Conservation (phyloP, 2,329 filamentous ascomycete genomes). For the Fusarium buxicola region DNA sequence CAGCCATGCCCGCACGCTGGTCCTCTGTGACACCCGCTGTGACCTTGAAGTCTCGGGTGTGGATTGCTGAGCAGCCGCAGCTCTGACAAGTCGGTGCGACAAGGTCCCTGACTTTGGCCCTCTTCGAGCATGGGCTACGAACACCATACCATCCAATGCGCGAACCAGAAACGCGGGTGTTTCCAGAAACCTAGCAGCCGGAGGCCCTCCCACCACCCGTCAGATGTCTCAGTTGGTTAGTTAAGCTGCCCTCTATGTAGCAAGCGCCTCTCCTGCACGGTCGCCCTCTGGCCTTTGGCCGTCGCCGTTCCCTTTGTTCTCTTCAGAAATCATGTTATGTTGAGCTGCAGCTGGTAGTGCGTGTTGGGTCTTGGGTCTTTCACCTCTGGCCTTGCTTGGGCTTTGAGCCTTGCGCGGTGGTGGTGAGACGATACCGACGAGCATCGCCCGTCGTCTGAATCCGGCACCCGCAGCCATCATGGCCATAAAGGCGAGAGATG, state of each 20-base stretch:
- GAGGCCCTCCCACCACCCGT: conserved; percentile 6
- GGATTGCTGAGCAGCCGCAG: not conserved
- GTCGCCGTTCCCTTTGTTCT: not conserved
- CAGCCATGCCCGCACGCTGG: too few relatives aligned
- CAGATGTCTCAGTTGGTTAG: conserved; percentile 13
- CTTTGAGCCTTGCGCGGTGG: not conserved
- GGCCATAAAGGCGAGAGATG: conserved; percentile 7
- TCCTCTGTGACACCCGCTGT: not conserved
- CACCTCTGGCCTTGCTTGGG: too few relatives aligned
- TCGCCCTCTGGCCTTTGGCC: conserved; percentile 1
- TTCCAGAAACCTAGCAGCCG: conserved; percentile 18
- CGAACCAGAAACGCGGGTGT: conserved; percentile 9
- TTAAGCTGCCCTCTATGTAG: conserved; percentile 6
- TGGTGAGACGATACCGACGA: conserved; percentile 3
- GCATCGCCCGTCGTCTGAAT: conserved; percentile 11
- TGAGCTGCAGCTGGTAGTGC: conserved; percentile 8
- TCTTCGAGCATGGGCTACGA: conserved; percentile 15
- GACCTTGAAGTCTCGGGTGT: not conserved
- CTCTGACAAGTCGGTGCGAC: conserved; percentile 23
- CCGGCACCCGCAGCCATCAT: conserved; percentile 12
- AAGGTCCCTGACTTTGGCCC: conserved; percentile 24
- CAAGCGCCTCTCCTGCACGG: conserved; percentile 1
- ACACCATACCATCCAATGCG: conserved; percentile 7
- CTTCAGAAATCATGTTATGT: not conserved
- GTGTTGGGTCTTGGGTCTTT: too few relatives aligned